A percentile compares a stretch with the other conserved stretches of the same genome.
Conservation (phyloP, 805 yeast genomes). For the Wickerhamiella hasegawae region DNA sequence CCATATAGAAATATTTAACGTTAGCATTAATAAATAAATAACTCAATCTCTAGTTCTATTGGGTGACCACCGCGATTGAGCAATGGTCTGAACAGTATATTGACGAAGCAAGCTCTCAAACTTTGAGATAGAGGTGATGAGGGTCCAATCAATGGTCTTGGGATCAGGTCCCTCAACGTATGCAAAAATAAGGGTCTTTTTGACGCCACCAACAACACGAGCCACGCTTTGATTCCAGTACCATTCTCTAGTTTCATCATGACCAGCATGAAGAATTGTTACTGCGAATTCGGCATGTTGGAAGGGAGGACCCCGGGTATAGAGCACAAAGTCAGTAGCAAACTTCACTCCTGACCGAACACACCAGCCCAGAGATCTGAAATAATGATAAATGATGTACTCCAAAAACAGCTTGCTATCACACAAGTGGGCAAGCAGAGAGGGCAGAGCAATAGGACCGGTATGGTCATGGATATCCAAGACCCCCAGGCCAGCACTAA, state of each 20-base stretch:
- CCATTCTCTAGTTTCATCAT: conserved; percentile 26
- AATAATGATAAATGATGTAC: conserved; percentile 73
- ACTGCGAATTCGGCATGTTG: conserved; percentile 83
- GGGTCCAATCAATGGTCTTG: conserved; percentile 12
- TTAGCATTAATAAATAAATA: background rate
- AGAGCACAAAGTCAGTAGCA: conserved; percentile 71
- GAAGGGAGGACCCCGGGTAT: conserved; percentile 88
- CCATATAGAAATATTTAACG: background rate
- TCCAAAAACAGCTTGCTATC: conserved; percentile 24
- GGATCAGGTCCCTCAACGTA: conserved; percentile 45
- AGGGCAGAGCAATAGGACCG: conserved; percentile 1
- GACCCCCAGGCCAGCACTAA: conserved; percentile 40
- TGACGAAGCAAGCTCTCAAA: conserved; percentile 25
- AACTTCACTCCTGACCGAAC: conserved; percentile 83
- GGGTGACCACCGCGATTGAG: conserved; percentile 74
- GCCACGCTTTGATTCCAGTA: conserved; percentile 52
- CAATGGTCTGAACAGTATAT: conserved; percentile 46
- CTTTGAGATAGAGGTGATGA: conserved; percentile 11
- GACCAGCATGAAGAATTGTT: conserved; percentile 29
- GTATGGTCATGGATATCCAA: conserved; percentile 22
- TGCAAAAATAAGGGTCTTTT: conserved; percentile 54
- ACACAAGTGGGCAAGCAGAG: background rate
- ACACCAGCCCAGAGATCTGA: conserved; percentile 86
- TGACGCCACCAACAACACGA: conserved; percentile 77
- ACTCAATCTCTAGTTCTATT: conserved; percentile 58